phyloP scores from a whole-genome alignment of 768 basidiomycete genomes.

The Trametes gibbosa region DNA sequence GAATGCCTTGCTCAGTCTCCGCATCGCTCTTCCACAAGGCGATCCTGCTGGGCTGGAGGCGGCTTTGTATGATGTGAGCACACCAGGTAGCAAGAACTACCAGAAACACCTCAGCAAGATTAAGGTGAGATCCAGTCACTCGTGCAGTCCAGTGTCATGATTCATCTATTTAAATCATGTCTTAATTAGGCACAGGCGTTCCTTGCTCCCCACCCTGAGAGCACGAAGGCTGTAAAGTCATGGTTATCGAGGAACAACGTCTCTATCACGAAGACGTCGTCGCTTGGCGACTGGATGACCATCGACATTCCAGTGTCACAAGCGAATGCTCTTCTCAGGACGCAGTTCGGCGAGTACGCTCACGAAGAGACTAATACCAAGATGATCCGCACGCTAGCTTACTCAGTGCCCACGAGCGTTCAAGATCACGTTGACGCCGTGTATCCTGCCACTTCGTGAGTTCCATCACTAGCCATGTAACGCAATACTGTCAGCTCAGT shows the following conservation, averaged over 20 bases:
- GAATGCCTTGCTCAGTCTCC: slow-evolving; percentile 29
- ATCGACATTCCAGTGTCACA: slow-evolving; percentile 23
- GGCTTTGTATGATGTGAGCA: slow-evolving; percentile 32
- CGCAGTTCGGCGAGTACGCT: slow-evolving; percentile 27
- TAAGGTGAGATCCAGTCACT: slow-evolving; percentile 22
- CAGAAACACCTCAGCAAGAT: slow-evolving; percentile 34
- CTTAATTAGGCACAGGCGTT: slow-evolving; percentile 41
- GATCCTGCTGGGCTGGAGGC: slow-evolving; percentile 33
- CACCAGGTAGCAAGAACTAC: slow-evolving; percentile 30
- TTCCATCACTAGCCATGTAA: background rate
- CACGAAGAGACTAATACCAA: slow-evolving; percentile 22
- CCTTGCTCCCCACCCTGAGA: slow-evolving; percentile 23
- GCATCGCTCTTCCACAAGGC: slow-evolving; percentile 34
- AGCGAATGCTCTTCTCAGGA: slow-evolving; percentile 28
- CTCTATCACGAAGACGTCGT: slow-evolving; percentile 17
- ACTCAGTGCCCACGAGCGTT: slow-evolving; percentile 29
- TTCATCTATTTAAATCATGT: no score
- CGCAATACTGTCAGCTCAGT: background rate
- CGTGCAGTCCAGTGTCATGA: background rate
- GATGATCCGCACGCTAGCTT: slow-evolving; percentile 29
- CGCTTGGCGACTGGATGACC: slow-evolving; percentile 29
- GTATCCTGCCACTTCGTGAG: slow-evolving; percentile 26
- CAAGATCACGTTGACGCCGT: slow-evolving; percentile 26
- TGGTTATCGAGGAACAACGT: slow-evolving; percentile 28
- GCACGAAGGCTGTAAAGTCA: slow-evolving; percentile 22